Conservation (phyloP, 805 yeast species). For the Isabelozyma gotoi region DNA sequence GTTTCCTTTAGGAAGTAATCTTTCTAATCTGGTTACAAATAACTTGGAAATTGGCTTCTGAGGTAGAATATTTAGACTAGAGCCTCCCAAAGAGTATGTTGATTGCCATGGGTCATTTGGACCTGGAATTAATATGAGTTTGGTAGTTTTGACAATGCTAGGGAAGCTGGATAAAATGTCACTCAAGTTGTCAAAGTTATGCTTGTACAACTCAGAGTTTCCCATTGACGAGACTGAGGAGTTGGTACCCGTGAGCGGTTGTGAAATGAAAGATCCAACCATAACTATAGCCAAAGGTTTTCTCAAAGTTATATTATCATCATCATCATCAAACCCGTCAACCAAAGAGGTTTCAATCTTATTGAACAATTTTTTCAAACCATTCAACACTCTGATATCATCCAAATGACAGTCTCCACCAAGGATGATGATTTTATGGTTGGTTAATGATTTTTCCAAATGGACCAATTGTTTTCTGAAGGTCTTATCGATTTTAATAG, state of each 20-base stretch:
- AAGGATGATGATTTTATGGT: constrained; percentile 63
- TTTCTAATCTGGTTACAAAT: constrained; percentile 66
- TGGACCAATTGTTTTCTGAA: constrained; percentile 53
- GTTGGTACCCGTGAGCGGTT: constrained; percentile 59
- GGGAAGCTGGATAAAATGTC: constrained; percentile 61
- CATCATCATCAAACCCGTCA: constrained; percentile 39
- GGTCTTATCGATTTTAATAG: constrained; percentile 55
- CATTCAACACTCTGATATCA: constrained; percentile 56
- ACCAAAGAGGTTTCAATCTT: constrained; percentile 41
- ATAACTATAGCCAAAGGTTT: constrained; percentile 70
- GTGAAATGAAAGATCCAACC: constrained; percentile 76
- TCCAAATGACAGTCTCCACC: constrained; percentile 78
- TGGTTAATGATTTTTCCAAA: constrained; percentile 54
- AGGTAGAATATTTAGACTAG: constrained; percentile 48
- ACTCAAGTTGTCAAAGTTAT: constrained; percentile 74
- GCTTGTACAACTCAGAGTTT: constrained; percentile 56
- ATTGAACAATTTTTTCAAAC: constrained; percentile 60
- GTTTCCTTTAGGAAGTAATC: constrained; percentile 37
- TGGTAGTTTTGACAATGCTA: constrained; percentile 47
- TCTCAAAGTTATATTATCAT: constrained; percentile 12
- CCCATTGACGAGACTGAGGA: constrained; percentile 50
- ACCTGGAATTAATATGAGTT: constrained; percentile 81
- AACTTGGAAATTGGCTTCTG: constrained; percentile 67
- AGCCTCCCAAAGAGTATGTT: constrained; percentile 57
- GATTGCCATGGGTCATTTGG: constrained; percentile 93